Evolutionary conservation across 345 rosid genomes (phyloP).

Genomic region (Cardiospermum halicacabum): DNA sequence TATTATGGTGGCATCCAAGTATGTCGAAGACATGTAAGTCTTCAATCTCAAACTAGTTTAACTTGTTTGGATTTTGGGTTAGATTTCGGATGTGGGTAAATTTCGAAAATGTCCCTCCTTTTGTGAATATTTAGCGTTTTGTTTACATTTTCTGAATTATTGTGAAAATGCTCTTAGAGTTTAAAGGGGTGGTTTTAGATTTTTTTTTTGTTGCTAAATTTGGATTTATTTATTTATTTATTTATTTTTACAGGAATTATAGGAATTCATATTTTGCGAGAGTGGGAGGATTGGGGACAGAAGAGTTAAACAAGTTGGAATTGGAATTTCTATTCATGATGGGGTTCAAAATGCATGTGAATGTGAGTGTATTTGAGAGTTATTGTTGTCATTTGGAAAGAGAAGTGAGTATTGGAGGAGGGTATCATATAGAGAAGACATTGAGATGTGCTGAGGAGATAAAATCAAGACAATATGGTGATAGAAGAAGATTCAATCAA

Average conservation of each 20-base stretch:
- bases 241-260: conserved; percentile 52
- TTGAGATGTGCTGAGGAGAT: conserved; percentile 82
- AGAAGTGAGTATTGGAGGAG: conserved; percentile 85
- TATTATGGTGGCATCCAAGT: conserved; percentile 88
- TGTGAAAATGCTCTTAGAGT: too few relatives aligned
- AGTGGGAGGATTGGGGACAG: conserved; percentile 72
- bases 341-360: conserved; percentile 87
- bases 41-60: too few relatives aligned
- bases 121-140: too few relatives aligned
- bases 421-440: conserved; percentile 79
- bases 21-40: conserved; percentile 91
- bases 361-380: conserved; percentile 86
- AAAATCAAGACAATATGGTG: conserved; percentile 51
- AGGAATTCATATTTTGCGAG: conserved; percentile 75
- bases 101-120: too few relatives aligned
- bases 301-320: conserved; percentile 72
- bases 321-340: conserved; percentile 76
- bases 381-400: conserved; percentile 85
- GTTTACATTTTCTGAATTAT: too few relatives aligned
- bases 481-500: conserved; percentile 39
- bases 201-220: too few relatives aligned
- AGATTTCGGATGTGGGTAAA: too few relatives aligned
- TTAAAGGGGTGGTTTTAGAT: too few relatives aligned
- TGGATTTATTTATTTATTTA: background rate
- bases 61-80: too few relatives aligned